Percentiles rank a stretch among this genome's conserved stretches.
phyloP scores from a whole-genome alignment of 768 basidiomycete genomes.

The Dacryopinax spathularia region DNA sequence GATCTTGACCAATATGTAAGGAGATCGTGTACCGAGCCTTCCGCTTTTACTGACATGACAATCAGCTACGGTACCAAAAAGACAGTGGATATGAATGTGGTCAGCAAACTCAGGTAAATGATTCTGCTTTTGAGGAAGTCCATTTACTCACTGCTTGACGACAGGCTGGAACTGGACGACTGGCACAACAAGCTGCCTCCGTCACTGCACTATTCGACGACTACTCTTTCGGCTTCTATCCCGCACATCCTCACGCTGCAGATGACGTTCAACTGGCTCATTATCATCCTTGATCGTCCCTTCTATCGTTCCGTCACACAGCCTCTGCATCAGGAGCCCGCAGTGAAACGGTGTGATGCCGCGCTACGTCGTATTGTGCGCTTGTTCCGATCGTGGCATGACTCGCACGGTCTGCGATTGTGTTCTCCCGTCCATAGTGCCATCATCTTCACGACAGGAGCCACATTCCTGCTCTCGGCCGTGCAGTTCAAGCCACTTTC shows the following conservation, averaged over 20 bases:
- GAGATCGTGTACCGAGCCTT: not conserved
- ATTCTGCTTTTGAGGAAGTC: no score
- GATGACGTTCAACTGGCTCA: not conserved
- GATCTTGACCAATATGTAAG: slow-evolving; percentile 45
- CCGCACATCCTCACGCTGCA: slow-evolving; percentile 1
- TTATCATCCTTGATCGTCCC: not conserved
- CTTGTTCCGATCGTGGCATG: slow-evolving; percentile 1
- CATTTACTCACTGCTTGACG: no score
- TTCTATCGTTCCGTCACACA: slow-evolving; percentile 1
- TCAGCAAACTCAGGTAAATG: not conserved
- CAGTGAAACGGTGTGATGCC: not conserved
- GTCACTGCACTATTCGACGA: not conserved
- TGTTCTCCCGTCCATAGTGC: not conserved
- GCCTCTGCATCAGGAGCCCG: not conserved
- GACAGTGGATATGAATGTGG: not conserved
- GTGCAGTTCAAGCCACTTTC: slow-evolving; percentile 1
- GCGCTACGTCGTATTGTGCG: not conserved
- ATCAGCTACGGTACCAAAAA: not conserved
- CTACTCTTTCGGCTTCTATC: not conserved
- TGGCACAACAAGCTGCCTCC: slow-evolving; percentile 2
- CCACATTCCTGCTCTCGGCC: not conserved
- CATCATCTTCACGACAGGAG: not conserved
- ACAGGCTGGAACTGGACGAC: not conserved
- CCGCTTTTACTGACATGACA: not conserved
- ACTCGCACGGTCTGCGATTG: not conserved